Evolutionary conservation across 192 early-diverging fungal genomes (phyloP), one percentile per base, ranked within the genome.

Genomic region (Coemansia sp.): DNA sequence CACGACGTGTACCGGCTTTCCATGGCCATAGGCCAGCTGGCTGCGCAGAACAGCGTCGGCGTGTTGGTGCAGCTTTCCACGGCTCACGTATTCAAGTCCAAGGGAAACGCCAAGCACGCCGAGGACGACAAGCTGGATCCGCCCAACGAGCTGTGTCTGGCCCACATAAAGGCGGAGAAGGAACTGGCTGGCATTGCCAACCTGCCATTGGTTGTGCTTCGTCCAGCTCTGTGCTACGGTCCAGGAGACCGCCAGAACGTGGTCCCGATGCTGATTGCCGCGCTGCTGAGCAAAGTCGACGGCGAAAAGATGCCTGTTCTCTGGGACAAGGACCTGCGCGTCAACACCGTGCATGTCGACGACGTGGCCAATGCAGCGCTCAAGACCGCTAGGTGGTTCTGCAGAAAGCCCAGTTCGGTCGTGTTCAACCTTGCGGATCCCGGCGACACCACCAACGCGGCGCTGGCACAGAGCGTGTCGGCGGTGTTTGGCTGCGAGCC

Each of bases 341-440:
- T 97, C 70, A 96, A 93, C 80, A 98, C 96, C 1, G 96, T 98
- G 10, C 96, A 98, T 76, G 94, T 98, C 0, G 32, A 61, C 18
- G 96, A 98, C 72, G 95, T 96, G 2, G 73, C 78, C 2, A 61
- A 78, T 12, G 91, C 91, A 3, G 77, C 85, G n/a, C 80, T 89
- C 71, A 78, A 84, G 33, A 52, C 84, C 16, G 85, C 87, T 31
- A 69, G 66, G 56, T 87, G 85, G 85, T 48, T 57, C 28, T 7
- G 34, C n/a, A 14, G 45, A 16, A 29, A 30, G 48, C 14, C 42
- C 11, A 58, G 56, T 2, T 5, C 67, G 2, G 40, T 18, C 45
- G 69, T 93, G 54, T 97, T 94, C 70, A 96, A 98, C 66, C 72
- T 98, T 22, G 85, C 89, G 1, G 96, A 98, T 69, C 85, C 92